phyloP scores from a whole-genome alignment of 805 yeast species.

The Alloascoidea hylecoeti region DNA sequence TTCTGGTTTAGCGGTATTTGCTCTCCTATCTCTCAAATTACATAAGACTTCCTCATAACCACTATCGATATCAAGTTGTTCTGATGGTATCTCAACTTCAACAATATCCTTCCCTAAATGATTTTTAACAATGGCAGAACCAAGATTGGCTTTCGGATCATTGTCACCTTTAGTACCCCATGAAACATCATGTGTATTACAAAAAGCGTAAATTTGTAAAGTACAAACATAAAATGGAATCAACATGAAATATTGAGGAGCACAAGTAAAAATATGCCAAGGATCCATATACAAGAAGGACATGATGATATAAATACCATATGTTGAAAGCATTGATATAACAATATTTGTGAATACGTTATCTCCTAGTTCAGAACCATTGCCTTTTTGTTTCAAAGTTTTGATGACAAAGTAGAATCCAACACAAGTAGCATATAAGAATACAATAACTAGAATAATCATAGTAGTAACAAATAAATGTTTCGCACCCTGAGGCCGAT shows the following conservation, averaged over 20 bases:
- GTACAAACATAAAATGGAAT: conserved; percentile 89
- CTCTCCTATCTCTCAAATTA: conserved; percentile 57
- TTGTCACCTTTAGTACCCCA: conserved; percentile 99
- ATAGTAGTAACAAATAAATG: conserved; percentile 63
- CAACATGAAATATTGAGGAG: conserved; percentile 76
- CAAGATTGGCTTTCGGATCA: conserved; percentile 50
- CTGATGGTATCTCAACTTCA: conserved; percentile 60
- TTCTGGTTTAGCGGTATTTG: conserved; percentile 18
- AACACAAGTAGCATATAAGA: conserved; percentile 65
- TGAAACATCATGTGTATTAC: conserved; percentile 95
- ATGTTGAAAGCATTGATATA: conserved; percentile 77
- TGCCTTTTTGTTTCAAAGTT: conserved; percentile 28
- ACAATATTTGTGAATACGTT: conserved; percentile 49
- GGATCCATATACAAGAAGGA: conserved; percentile 85
- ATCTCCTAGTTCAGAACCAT: conserved; percentile 19
- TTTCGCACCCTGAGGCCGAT: conserved; percentile 93
- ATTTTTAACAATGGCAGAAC: conserved; percentile 72
- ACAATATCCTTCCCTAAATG: conserved; percentile 78
- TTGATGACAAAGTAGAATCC: conserved; percentile 69
- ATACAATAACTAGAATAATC: conserved; percentile 60
- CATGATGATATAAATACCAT: conserved; percentile 75
- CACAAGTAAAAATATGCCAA: conserved; percentile 88
- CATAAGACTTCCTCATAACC: conserved; percentile 65
- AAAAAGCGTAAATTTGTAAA: conserved; percentile 88
- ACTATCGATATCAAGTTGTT: conserved; percentile 65